Evolutionary conservation across 495 filamentous ascomycete genomes (phyloP), one percentile per base, ranked within the genome.

Genomic region (Aspergillus ellipticus): DNA sequence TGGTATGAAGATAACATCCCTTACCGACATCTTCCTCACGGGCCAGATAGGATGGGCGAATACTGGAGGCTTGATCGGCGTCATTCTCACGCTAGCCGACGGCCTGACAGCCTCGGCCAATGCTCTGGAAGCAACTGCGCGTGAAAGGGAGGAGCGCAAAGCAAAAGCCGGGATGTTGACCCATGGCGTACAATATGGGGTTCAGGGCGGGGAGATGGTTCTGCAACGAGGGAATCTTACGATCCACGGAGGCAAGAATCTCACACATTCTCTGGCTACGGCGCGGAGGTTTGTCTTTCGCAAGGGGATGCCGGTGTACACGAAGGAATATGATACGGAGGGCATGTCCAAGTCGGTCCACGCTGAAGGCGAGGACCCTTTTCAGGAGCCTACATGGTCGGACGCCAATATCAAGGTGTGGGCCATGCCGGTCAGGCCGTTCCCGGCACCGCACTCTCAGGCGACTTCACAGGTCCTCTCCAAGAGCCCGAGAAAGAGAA

Each of bases 281-380:
- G 84, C 88, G n/a, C 80, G 94, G 37, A 72, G 84, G 28, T 97
- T 96, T 69, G 80, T 98, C n/a, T 93, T 97, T 65, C 78, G 94
- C 22, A 89, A 86, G 63, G 85, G 86, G 0, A 79, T 93, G 65
- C 90, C 91, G 1, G 41, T 96, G 2, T 71, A 65, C 19, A 78
- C 83, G 21, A 76, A 78, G 45, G 94, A 97, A 69, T 77, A 88
- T 53, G 74, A 74, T 35, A 54, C 72, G 19, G 77, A 79, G 42
- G 74, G 64, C 50, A 47, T 67, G 19, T 55, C 51, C 6, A 69
- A 62, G 52, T 42, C 52, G 28, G 42, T 42, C 19, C 52, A 46
- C 28, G 52, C 22, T 39, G 55, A 49, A 13, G 28, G 56, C 52
- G 62, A 66, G 35, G 73, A 77, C 58, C 64, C 72, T 11, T 71